phyloP scores from a whole-genome alignment of 1,284 basidiomycete genomes.

The Earliella scabrosa region DNA sequence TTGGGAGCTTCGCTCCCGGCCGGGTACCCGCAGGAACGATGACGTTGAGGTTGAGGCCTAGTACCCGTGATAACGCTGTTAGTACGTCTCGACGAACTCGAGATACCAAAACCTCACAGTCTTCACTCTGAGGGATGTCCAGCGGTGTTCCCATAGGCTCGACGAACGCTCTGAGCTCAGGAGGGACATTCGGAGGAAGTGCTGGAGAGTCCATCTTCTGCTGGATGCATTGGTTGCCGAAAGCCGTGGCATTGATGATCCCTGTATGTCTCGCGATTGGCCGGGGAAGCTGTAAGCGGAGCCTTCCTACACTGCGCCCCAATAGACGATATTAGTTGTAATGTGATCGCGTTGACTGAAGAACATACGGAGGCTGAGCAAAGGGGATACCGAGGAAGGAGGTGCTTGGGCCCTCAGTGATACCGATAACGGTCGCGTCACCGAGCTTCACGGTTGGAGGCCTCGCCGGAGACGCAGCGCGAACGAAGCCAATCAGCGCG shows the following conservation, averaged over 20 bases:
- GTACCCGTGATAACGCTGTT: background rate
- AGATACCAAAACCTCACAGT: conserved; percentile 41
- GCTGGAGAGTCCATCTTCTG: conserved; percentile 32
- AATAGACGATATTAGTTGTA: background rate
- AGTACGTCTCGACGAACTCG: conserved; percentile 14
- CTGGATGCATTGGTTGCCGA: conserved; percentile 54
- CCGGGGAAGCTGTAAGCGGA: conserved; percentile 50
- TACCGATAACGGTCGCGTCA: conserved; percentile 22
- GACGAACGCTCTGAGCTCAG: conserved; percentile 38
- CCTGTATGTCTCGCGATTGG: conserved; percentile 44
- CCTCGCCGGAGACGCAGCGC: background rate
- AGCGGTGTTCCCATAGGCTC: conserved; percentile 39
- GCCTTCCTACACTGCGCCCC: conserved; percentile 20
- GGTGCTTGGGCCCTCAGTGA: background rate
- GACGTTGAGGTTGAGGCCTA: conserved; percentile 63
- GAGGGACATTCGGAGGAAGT: conserved; percentile 30
- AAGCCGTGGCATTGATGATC: conserved; percentile 42
- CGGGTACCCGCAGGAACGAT: conserved; percentile 47
- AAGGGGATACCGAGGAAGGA: background rate
- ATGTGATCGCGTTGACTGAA: background rate
- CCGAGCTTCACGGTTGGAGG: conserved; percentile 22
- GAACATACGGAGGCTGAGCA: background rate
- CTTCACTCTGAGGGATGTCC: conserved; percentile 40
- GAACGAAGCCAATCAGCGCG: background rate
- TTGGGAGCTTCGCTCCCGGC: conserved; percentile 49